Base-by-base conservation (phyloP, 257 asterid genomes). In the Penstemon barbatus region DNA sequence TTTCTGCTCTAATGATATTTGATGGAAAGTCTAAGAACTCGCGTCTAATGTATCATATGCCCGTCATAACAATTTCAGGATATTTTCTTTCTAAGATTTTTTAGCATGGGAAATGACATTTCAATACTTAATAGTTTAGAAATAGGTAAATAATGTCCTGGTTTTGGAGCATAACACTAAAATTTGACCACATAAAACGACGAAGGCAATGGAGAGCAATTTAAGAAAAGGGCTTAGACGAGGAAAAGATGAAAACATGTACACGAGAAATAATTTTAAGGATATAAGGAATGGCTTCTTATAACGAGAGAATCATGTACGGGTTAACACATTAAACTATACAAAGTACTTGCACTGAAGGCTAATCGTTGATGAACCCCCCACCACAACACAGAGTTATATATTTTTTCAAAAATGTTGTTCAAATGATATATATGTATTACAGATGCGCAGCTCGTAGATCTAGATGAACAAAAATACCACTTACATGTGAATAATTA, bases 401-500 rank as follows among this genome's bases (percentile, higher is more conserved):
- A 41, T 8, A 54, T 18, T 25, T 49, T 13, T 41, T 52, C 18
- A 41, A 45, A 6, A 43, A 10, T 62, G 15, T 5, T 40, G 12
- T 13, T 10, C 11, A 60, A 59, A 46, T 15, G 51, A 63, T 62
- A 38, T 55, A 61, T 38, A 63, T 57, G 81, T 39, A 42, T 72
- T 56, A 25, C 33, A 25, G 33, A 43, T 45, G 45, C 0, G 56
- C 33, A 25, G 4, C 0, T 33, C 1, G 4, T n/a, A 9, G 68
- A 65, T 25, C 71, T 5, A 19, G 65, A 69, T 18, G 45, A 56
- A 63, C 50, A 74, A 59, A 65, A 75, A 8, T 15, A 70, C 41
- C 67, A 73, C 96, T 85, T 78, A 94, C 99, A 89, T 91, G 84
- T 91, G 89, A 82, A 94, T 87, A 79, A 94, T 94, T 58, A 83